Base-by-base conservation (phyloP, 768 basidiomycete genomes). In the Boletus bicolor region DNA sequence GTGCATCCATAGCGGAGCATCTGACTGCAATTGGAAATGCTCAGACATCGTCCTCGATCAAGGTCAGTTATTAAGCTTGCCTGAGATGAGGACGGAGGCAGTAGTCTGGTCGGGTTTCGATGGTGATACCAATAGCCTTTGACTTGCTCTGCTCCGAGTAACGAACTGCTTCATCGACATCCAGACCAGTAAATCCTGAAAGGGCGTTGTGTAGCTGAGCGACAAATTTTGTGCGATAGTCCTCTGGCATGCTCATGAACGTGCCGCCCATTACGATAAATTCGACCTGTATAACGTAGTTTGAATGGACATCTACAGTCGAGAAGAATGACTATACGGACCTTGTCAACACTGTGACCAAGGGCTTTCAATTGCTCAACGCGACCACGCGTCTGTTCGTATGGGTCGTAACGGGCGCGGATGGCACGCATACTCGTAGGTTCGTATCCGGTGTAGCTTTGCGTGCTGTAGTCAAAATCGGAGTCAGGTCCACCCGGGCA, bases 1-100 rank as follows among this genome's bases (percentile, higher is more conserved):
- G 97, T 99, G 73, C 97, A 99, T 35, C 97, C 97, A 66, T 99
- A 99, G 10, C 97, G 87, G 52, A 99, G 87, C 97, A 99, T 98
- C 72, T 98, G 94, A 69, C 93, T 94, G 56, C n/a, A 30, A 19
- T 34, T 12, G 39, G n/a, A 54, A 48, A 55, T 4, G 38, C 10
- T 61, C 28, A 46, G 49, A 32, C 2, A 8, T n/a, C 34, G 30
- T 39, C 44, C 12, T 43, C 17, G 2, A 14, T 45, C 36, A 44
- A 44, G 42, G 41, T 44, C 42, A 42, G 36, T n/a, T 4, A 37
- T 12, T 0, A 49, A 28, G 43, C 71, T 57, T 64, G 86, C 92
- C 91, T 92, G 43, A 99, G 79, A 78, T 99, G 97, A 2, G 97
- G 97, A 45, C 91, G 88, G 38, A 99, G 79, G 67, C 97, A 99